phyloP scores from a whole-genome alignment of 768 basidiomycete species.

The Nidula microcarpa region DNA sequence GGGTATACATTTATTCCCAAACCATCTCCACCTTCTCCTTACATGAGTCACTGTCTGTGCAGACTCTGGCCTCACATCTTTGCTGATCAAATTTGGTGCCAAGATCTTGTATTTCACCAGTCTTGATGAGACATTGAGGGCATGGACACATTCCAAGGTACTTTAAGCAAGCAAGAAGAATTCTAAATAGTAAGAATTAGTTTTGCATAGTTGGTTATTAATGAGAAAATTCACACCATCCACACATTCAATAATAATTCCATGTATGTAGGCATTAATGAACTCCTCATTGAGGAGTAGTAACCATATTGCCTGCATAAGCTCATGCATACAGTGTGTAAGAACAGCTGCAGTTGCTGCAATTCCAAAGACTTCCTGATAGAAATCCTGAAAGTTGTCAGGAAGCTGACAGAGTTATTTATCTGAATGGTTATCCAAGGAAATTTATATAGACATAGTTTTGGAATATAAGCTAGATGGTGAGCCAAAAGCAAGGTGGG shows the following conservation, averaged over 20 bases:
- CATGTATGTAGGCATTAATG: constrained; percentile 14
- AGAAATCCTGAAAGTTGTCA: constrained; percentile 14
- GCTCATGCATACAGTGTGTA: constrained; percentile 11
- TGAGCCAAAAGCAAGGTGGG: background rate
- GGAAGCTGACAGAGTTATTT: constrained; percentile 9
- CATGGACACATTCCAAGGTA: constrained; percentile 19
- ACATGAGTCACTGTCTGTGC: background rate
- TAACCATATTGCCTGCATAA: constrained; percentile 12
- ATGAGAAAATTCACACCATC: constrained; percentile 2
- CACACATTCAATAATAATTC: constrained; percentile 6
- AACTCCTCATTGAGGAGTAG: constrained; percentile 11
- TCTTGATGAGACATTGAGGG: constrained; percentile 16
- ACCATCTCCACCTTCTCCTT: background rate
- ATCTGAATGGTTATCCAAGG: background rate
- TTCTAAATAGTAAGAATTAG: constrained; percentile 1
- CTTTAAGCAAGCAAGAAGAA: constrained; percentile 14
- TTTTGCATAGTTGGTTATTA: background rate
- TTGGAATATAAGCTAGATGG: constrained; percentile 11
- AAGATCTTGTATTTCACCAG: constrained; percentile 7
- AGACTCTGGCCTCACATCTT: background rate
- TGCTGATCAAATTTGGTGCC: background rate
- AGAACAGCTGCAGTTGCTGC: constrained; percentile 5
- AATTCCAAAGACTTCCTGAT: constrained; percentile 3
- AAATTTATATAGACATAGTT: constrained; percentile 1
- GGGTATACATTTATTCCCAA: background rate